Evolutionary conservation across 2,329 filamentous ascomycete genomes (phyloP).

Genomic region (Colletotrichum eleusines): DNA sequence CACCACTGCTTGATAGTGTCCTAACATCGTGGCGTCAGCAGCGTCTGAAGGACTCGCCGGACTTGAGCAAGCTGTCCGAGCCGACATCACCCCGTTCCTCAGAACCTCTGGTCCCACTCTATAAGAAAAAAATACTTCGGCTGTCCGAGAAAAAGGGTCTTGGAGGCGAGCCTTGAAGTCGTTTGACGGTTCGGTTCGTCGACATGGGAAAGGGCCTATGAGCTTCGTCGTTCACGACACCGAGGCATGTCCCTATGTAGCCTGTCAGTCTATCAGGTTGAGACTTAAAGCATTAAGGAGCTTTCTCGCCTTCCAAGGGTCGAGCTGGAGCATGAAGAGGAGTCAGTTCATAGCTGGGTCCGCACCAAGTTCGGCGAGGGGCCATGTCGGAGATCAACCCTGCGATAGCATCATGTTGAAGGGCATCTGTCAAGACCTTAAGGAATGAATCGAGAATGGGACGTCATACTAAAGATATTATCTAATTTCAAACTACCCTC

Average conservation of each 20-base stretch:
- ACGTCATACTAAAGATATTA: not conserved
- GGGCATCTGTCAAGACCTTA: not conserved
- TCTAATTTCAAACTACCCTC: not conserved
- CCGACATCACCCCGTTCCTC: not conserved
- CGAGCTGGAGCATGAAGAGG: not conserved
- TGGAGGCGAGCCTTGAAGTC: too few relatives aligned
- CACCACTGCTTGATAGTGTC: too few relatives aligned
- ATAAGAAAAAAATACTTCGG: not conserved
- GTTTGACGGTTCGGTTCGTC: not conserved
- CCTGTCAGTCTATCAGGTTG: not conserved
- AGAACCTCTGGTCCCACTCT: too few relatives aligned
- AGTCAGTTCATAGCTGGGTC: not conserved
- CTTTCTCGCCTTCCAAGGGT: too few relatives aligned
- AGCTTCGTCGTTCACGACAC: not conserved
- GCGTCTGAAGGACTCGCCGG: too few relatives aligned
- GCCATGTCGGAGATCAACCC: not conserved
- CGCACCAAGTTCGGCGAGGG: too few relatives aligned
- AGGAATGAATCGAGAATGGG: too few relatives aligned
- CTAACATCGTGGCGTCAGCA: not conserved
- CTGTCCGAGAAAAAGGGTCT: not conserved
- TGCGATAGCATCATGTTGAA: not conserved
- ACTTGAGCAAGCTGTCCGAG: not conserved
- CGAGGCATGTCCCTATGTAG: not conserved
- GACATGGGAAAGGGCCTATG: not conserved
- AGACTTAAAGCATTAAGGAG: not conserved